Base-by-base conservation (phyloP, 2,329 filamentous ascomycete species). In the Cordyceps sp. region DNA sequence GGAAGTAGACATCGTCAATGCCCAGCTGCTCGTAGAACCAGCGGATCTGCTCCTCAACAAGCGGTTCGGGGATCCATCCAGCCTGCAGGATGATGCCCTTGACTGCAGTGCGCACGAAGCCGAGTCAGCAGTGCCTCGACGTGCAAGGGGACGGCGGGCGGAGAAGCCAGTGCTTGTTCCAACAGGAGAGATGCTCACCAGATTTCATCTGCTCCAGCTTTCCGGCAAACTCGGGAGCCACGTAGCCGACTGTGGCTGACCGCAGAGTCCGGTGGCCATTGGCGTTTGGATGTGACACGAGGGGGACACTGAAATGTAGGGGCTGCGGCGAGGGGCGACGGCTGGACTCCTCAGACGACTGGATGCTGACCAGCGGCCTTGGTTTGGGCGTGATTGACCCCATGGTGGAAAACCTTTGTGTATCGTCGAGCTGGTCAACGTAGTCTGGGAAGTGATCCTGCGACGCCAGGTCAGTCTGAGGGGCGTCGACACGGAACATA, bases 21-120 rank as follows among this genome's bases (percentile, higher is more conserved):
- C 90, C 90, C 17, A 98, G 73, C 55, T 92, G 80, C 53, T 90
- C 82, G 64, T 98, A 98, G 65, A 98, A 98, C 88, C 90, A 98
- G 37, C 73, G 69, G 32, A 86, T 82, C 59, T 98, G 86, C 18
- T 75, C 69, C 39, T 92, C 80, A 39, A 94, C 69, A 42, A 93
- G 80, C 32, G 79, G 66, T 35, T 71, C 67, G 2, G 90, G 90
- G 38, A 98, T 82, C 70, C 92, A 94, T 37, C 78, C 81, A 49
- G 78, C 80, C 41, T 77, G 69, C 48, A 73, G 67, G 44, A 94
- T 74, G 49, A 78, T 63, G 42, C 78, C 75, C 73, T 84, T 85
- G 51, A 94, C 86, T 83, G 39, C 26, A 33, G n/a, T n/a, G n/a
- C n/a, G n/a, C n/a, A n/a, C n/a, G n/a, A n/a, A n/a, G n/a, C n/a